Base-by-base conservation (phyloP, 2,329 filamentous ascomycete species). In the Colletotrichum sp. region DNA sequence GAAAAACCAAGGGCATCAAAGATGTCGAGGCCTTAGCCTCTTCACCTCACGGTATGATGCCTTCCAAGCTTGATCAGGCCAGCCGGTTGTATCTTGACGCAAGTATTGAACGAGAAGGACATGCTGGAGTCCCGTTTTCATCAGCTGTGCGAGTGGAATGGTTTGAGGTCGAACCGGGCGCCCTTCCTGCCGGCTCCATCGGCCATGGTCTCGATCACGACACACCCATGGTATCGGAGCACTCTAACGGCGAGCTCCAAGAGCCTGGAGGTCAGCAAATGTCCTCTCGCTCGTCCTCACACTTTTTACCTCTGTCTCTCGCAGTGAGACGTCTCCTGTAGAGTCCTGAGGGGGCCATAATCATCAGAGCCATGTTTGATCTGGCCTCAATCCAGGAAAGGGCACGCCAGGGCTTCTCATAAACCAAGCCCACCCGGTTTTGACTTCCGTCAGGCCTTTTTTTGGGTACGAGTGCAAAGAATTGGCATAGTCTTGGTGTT, bases 191-290 rank as follows among this genome's bases (percentile, higher is more conserved):
- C 38, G 9, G 38, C 38, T 38, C 18, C 11, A n/a, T n/a, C 18
- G 6, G 18, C 18, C 9, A 43, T 5, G 18, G 9, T 43, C 38
- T 43, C 38, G 18, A 43, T 43, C 38, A 18, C 38, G 6, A 18
- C 18, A 6, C 8, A n/a, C 38, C 5, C 18, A 43, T n/a, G 18
- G 11, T n/a, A n/a, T 43, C n/a, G 38, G n/a, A 43, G 8, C 9
- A 43, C 38, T n/a, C 16, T 43, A 43, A 9, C 38, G 38, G 38
- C 18, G 18, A 43, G 16, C 38, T 43, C 3, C 18, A n/a, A 11
- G 5, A 0, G n/a, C 18, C 38, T n/a, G 8, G 2, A n/a, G 5
- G 4, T n/a, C 38, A 6, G 8, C 3, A 8, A 8, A 43, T 9
- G 38, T n/a, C 38, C 16, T 43, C 8, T 43, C 5, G 18, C 18